Evolutionary conservation across 768 basidiomycete genomes (phyloP).

Genomic region (Amyloporia xantha): DNA sequence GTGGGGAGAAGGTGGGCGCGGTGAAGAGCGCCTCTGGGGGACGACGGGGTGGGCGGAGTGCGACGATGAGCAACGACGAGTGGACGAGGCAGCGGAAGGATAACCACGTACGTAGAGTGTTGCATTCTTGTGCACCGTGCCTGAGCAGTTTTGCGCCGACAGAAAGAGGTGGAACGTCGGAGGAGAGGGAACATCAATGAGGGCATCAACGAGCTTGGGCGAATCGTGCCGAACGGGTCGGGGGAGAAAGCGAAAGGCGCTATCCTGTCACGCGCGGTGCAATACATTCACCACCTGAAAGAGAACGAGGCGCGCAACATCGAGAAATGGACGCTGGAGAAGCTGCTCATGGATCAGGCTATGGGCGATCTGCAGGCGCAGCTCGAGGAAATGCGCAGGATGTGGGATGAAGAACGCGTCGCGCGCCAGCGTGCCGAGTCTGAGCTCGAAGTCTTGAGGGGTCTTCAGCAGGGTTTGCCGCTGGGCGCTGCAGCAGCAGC

Average conservation of each 20-base stretch:
- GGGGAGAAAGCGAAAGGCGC: constrained; percentile 89
- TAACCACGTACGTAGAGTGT: constrained; percentile 33
- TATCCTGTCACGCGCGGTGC: constrained; percentile 80
- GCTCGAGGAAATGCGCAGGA: constrained; percentile 72
- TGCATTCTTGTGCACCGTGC: background rate
- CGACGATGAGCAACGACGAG: constrained; percentile 31
- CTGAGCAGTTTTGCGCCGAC: constrained; percentile 6
- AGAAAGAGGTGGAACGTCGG: constrained; percentile 98
- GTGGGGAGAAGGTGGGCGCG: constrained; percentile 1
- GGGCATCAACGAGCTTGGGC: constrained; percentile 87
- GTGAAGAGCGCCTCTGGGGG: constrained; percentile 12
- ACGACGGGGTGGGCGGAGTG: constrained; percentile 20
- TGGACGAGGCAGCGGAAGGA: constrained; percentile 38
- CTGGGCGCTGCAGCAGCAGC: constrained; percentile 4
- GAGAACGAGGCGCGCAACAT: constrained; percentile 88
- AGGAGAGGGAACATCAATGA: constrained; percentile 95
- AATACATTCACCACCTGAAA: constrained; percentile 88
- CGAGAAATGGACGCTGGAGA: constrained; percentile 92
- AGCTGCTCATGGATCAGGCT: constrained; percentile 86
- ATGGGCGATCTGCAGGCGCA: constrained; percentile 84
- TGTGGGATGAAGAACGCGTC: constrained; percentile 74
- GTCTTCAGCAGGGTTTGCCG: constrained; percentile 5
- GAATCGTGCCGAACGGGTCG: constrained; percentile 81
- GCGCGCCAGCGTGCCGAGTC: constrained; percentile 52
- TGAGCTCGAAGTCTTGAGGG: constrained; percentile 50